Percentiles rank a stretch among this genome's conserved stretches.
Conservation (phyloP, 2,329 filamentous ascomycete genomes). For the Scedosporium aurantiacum region DNA sequence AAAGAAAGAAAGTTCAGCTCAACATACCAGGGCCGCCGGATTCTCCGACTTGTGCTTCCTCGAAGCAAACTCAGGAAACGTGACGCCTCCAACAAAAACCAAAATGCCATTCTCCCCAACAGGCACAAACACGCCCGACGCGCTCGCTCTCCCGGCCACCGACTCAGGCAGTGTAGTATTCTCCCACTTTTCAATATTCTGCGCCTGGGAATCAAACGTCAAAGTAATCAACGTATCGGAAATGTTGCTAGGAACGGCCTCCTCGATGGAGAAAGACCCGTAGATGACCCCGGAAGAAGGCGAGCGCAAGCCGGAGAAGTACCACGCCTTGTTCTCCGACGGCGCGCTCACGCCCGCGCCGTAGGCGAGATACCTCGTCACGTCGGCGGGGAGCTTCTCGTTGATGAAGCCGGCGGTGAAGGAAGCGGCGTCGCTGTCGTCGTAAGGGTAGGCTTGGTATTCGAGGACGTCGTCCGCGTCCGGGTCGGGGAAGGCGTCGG, state of each 20-base stretch:
- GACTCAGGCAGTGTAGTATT: slow-evolving; percentile 41
- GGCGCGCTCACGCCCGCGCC: slow-evolving; percentile 54
- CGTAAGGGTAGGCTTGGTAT: slow-evolving; percentile 36
- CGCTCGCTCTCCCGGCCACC: slow-evolving; percentile 46
- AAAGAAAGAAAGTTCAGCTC: background rate
- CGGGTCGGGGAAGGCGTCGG: slow-evolving; percentile 25
- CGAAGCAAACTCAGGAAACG: slow-evolving; percentile 39
- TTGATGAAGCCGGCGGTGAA: slow-evolving; percentile 34
- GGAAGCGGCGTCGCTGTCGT: background rate
- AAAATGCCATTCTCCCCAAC: slow-evolving; percentile 67
- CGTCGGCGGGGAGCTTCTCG: slow-evolving; percentile 25
- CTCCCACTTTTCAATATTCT: slow-evolving; percentile 40
- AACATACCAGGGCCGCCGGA: slow-evolving; percentile 21
- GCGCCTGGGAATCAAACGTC: slow-evolving; percentile 44
- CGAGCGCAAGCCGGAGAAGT: slow-evolving; percentile 54
- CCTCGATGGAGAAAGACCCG: slow-evolving; percentile 17
- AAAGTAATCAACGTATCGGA: slow-evolving; percentile 43
- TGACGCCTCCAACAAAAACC: slow-evolving; percentile 66
- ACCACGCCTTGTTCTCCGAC: slow-evolving; percentile 61
- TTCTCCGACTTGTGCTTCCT: slow-evolving; percentile 16
- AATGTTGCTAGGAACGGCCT: slow-evolving; percentile 25
- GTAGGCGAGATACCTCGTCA: slow-evolving; percentile 53
- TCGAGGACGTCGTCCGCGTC: slow-evolving; percentile 29
- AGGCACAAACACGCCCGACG: slow-evolving; percentile 64
- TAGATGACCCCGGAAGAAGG: slow-evolving; percentile 38